Evolutionary conservation across 2,329 filamentous ascomycete genomes (phyloP).

Genomic region (Ophiostoma pallidulum): DNA sequence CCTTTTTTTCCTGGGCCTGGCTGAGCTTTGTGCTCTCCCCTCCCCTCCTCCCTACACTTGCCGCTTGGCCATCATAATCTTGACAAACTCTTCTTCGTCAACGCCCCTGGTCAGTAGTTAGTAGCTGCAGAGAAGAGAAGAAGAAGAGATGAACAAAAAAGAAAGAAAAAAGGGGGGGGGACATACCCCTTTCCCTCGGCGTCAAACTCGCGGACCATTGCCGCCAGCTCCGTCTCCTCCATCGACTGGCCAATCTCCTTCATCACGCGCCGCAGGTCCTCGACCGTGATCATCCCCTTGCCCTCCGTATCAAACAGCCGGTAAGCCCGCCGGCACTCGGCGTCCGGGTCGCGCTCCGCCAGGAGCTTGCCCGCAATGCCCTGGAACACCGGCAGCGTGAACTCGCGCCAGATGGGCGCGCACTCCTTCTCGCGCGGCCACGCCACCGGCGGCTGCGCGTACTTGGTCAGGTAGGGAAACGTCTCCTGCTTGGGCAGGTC

Average conservation of each 20-base stretch:
- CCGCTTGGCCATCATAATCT: slow-evolving; percentile 43
- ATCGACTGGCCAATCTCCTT: slow-evolving; percentile 86
- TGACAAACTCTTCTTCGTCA: slow-evolving; percentile 58
- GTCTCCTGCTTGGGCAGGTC: slow-evolving; percentile 81
- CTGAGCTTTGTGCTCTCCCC: too few species aligned
- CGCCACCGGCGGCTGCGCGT: slow-evolving; percentile 62
- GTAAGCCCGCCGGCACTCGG: slow-evolving; percentile 88
- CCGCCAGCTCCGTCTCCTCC: slow-evolving; percentile 82
- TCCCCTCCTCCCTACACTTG: slow-evolving; percentile 15
- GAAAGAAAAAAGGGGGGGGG: neutral
- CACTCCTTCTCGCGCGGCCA: slow-evolving; percentile 45
- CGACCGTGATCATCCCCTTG: slow-evolving; percentile 84
- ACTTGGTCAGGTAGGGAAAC: slow-evolving; percentile 66
- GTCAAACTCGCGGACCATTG: slow-evolving; percentile 99
- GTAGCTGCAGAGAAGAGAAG: neutral
- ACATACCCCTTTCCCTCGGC: slow-evolving; percentile 69
- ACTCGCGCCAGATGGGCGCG: slow-evolving; percentile 58
- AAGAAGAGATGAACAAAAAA: neutral
- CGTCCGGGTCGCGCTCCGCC: slow-evolving; percentile 69
- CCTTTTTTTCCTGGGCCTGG: too few species aligned
- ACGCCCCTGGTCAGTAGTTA: slow-evolving; percentile 37
- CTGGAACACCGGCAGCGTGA: slow-evolving; percentile 65
- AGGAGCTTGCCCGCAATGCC: slow-evolving; percentile 73
- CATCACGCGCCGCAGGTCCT: slow-evolving; percentile 79
- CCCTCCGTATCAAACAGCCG: slow-evolving; percentile 83